A percentile compares a stretch with the other conserved stretches of the same genome.
These are phyloP conservation scores for Gonapodya sp. DNA, from an alignment of 192 early-diverging fungal species.

Conservation along the genomic window DNA sequence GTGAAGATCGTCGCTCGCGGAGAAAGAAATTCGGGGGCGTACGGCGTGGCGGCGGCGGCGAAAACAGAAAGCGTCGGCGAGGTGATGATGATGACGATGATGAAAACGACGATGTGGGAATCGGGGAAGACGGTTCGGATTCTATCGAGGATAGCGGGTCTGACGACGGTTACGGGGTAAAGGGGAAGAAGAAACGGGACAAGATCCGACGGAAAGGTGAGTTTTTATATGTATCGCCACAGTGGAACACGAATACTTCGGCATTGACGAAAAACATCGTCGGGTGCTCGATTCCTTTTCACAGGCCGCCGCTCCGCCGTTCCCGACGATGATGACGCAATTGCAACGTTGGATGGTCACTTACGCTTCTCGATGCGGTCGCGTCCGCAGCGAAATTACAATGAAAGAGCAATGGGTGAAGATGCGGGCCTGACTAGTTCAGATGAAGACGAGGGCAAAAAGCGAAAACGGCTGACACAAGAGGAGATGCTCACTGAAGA, in stretches of 20 bases:
- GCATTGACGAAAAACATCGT: slow-evolving; percentile 19
- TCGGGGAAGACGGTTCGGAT: not conserved
- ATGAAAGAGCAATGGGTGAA: not conserved
- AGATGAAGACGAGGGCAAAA: slow-evolving; percentile 18
- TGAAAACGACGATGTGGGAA: slow-evolving; percentile 23
- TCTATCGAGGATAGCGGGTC: slow-evolving; percentile 24
- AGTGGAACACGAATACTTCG: no score
- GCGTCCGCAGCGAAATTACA: not conserved
- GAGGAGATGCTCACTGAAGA: not conserved
- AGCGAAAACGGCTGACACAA: slow-evolving; percentile 16
- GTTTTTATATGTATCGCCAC: no score
- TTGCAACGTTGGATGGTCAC: not conserved
- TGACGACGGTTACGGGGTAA: not conserved
- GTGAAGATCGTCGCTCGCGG: slow-evolving; percentile 30
- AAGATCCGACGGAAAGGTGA: not conserved
- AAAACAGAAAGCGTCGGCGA: slow-evolving; percentile 24
- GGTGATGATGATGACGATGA: slow-evolving; percentile 27
- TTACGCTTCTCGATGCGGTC: slow-evolving; percentile 11
- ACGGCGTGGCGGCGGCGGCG: slow-evolving; percentile 20
- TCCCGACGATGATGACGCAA: not conserved
- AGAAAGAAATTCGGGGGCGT: slow-evolving; percentile 26
- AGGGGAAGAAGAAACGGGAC: not conserved
- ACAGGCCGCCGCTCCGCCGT: not conserved
- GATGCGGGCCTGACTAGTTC: slow-evolving; percentile 12
- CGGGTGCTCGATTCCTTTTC: not conserved